phyloP scores from a whole-genome alignment of 2,329 filamentous ascomycete genomes.

The Alternaria viburni region DNA sequence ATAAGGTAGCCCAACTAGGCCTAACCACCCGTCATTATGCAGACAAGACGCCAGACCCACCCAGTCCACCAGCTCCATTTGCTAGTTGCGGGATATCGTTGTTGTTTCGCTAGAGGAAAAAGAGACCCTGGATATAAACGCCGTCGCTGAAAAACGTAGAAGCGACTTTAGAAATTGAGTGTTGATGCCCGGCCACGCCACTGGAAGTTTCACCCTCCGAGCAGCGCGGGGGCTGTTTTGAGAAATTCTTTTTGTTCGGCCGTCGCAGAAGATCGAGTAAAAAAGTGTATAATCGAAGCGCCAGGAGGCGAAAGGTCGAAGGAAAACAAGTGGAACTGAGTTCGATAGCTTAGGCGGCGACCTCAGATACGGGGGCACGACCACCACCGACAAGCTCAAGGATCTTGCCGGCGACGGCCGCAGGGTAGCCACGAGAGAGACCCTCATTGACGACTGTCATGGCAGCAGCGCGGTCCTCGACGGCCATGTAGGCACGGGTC shows the following conservation, averaged over 20 bases:
- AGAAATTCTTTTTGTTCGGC: conserved; percentile 25
- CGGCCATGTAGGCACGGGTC: conserved; percentile 89
- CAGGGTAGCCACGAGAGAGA: conserved; percentile 86
- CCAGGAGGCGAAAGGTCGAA: conserved; percentile 3
- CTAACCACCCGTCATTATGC: neutral
- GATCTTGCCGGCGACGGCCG: conserved; percentile 91
- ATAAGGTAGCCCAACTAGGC: conserved; percentile 4
- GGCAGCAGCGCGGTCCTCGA: conserved; percentile 78
- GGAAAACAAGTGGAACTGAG: conserved; percentile 4
- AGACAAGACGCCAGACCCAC: conserved; percentile 8
- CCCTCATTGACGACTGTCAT: conserved; percentile 87
- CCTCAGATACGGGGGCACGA: conserved; percentile 29
- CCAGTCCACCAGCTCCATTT: conserved; percentile 12
- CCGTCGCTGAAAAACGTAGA: conserved; percentile 30
- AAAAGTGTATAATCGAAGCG: conserved; percentile 18
- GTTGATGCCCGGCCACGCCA: conserved; percentile 27
- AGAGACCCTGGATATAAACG: conserved; percentile 21
- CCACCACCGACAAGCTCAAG: conserved; percentile 74
- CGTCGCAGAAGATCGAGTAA: conserved; percentile 19
- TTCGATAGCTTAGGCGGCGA: conserved; percentile 15
- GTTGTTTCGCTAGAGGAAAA: conserved; percentile 1
- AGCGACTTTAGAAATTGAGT: conserved; percentile 21
- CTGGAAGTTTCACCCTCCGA: conserved; percentile 10
- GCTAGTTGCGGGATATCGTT: conserved; percentile 20
- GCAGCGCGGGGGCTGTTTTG: conserved; percentile 24